Conservation (phyloP, 495 filamentous ascomycete genomes). For the Extremus antarcticus region DNA sequence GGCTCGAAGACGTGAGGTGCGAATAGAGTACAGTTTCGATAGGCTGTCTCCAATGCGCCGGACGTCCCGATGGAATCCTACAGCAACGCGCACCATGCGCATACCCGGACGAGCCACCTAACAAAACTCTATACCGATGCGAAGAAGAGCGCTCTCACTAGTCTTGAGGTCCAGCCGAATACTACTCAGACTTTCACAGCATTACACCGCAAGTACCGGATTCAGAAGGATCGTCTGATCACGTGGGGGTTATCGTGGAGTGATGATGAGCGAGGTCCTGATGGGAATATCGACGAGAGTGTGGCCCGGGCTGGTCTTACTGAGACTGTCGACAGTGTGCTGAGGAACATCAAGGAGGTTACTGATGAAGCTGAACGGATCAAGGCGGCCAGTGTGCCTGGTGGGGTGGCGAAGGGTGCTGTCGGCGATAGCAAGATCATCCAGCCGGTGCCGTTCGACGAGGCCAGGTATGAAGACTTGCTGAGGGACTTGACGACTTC, state of each 20-base stretch:
- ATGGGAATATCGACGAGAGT: constrained; percentile 77
- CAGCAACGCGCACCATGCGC: constrained; percentile 10
- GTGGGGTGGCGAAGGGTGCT: constrained; percentile 21
- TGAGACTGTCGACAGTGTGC: constrained; percentile 77
- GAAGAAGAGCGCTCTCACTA: constrained; percentile 69
- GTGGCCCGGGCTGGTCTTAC: constrained; percentile 73
- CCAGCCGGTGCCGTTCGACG: constrained; percentile 45
- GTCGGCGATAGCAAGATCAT: constrained; percentile 13
- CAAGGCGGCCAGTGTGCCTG: constrained; percentile 31
- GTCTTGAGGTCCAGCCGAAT: constrained; percentile 60
- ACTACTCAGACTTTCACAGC: constrained; percentile 43
- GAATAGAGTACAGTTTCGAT: too few species aligned
- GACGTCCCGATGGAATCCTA: constrained; percentile 17
- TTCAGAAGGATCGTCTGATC: constrained; percentile 65
- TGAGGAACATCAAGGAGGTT: constrained; percentile 79
- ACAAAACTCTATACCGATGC: constrained; percentile 89
- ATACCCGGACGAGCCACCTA: constrained; percentile 47
- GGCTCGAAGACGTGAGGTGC: too few species aligned
- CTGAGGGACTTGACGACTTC: constrained; percentile 68
- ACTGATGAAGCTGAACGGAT: constrained; percentile 74
- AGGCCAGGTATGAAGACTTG: constrained; percentile 53
- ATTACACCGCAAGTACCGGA: constrained; percentile 47
- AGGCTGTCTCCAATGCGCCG: too few species aligned
- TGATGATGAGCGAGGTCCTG: constrained; percentile 51
- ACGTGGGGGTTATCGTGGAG: constrained; percentile 90